Evolutionary conservation across 305 asterid species (phyloP), one percentile per base, ranked within the genome.

Genomic region (Fraxinus sp.): DNA sequence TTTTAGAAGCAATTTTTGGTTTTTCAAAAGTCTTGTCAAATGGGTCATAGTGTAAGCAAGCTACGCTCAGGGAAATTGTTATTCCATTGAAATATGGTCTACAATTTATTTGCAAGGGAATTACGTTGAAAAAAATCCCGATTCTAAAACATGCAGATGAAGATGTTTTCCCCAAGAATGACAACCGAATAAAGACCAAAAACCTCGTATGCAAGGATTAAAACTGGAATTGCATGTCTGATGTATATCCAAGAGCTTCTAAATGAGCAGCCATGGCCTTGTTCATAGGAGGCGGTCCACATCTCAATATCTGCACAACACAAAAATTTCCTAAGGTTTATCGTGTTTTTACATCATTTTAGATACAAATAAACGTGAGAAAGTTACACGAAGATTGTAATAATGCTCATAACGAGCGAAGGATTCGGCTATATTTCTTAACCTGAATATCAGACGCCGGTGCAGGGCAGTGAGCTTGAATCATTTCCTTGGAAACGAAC

Each of bases 401-500:
- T 5, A 14, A 20, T 10, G 81, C 82, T 80, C 20, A 36, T 7
- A 57, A 68, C 39, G 7, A 28, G 37, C 39, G 16, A 14, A 64
- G 28, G 5, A 64, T 64, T 13, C 3, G 1, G 39, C 1, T 62
- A 66, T 10, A 66, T 80, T 26, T 39, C 33, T 72, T 7, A 14
- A 95, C 98, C 98, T 89, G 86, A 78, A 95, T 87, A 79, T 94
- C 97, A 24, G 91, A 78, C 36, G 99, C 95, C 0, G 98, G 98
- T 39, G 95, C 89, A 13, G 98, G 98, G 81, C 92, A 90, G 80
- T 94, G 93, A 71, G 87, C 86, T 86, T 91, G 92, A 84, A 95
- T 94, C 97, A 95, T 95, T 90, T 95, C 99, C 93, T 95, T 89
- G 18, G 97, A 88, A 75, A 95, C 98, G 11, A 92, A 95, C 14